Evolutionary conservation across 2,329 filamentous ascomycete genomes (phyloP), one percentile per base, ranked within the genome.

Genomic region (Hypoxylon sp.): DNA sequence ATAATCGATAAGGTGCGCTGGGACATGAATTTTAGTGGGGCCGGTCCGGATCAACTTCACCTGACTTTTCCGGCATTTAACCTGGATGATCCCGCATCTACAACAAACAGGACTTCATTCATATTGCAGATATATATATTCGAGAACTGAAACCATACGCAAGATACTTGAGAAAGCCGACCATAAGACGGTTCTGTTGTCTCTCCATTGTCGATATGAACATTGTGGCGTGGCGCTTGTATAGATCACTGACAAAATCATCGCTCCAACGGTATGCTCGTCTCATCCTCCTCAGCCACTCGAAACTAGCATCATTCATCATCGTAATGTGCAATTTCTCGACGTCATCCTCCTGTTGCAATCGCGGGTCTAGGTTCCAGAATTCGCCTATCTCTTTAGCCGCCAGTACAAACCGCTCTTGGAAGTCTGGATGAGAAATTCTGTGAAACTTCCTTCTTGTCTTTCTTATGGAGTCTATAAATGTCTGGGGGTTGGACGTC

Each of bases 21-120:
- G 19, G 50, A 19, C 8, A n/a, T 51, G 48, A 42, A 29, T 33
- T 65, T 60, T 33, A 51, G 55, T 64, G 62, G 57, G 42, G 4
- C 6, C 55, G 63, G 55, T 22, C 11, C 55, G 63, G 63, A 55
- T 33, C 35, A 65, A 60, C 33, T 42, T 44, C 17, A 37, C n/a
- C 33, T 26, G n/a, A 4, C 13, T 11, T 47, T 11, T 17, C 31
- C 26, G 39, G 17, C 26, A 17, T 17, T 8, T 44, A 44, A 26
- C 5, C 35, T 10, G 35, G n/a, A n/a, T n/a, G n/a, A n/a, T n/a
- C n/a, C n/a, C n/a, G n/a, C 17, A 11, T 44, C 39, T 22, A 6
- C 39, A 11, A 17, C 39, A 22, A 10, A 8, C 39, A 22, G 39
- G 19, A 42, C n/a, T 42, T 19, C 14, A n/a, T n/a, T n/a, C n/a